Base-by-base conservation (phyloP, 2,329 filamentous ascomycete species). In the Escovopsis sp. region DNA sequence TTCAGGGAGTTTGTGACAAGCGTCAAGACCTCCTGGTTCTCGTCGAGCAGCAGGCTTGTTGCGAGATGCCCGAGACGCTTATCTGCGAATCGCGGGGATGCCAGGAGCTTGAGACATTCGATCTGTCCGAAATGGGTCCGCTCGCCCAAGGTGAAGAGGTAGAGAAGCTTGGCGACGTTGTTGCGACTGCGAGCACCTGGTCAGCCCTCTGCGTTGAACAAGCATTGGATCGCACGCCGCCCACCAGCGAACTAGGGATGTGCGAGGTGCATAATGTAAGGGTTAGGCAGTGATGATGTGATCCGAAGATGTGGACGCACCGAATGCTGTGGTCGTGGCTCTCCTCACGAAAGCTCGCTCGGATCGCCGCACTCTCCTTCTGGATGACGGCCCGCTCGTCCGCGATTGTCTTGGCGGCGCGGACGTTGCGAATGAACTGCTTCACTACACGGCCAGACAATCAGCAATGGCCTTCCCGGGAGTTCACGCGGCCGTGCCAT, bases 371-470 rank as follows among this genome's bases (percentile, higher is more conserved):
- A 65, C 91, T 98, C 69, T 98, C 91, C 66, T 98, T 98, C 58
- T 96, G 91, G 49, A 98, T 93, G 43, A 98, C 91, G 40, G 91
- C 89, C 59, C 91, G 80, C 70, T 98, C 91, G 66, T 98, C 91
- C 61, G 93, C 93, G 59, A 98, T 95, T 31, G 91, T 98, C 71
- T 98, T 98, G 46, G 91, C 87, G 47, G 91, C 89, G 61, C 91
- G 86, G 60, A 98, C 91, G 67, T 95, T 96, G 61, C 91, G 88
- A 65, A 98, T 98, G 68, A 98, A 98, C 68, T 96, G 91, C 70
- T 98, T 98, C 62, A 98, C 91, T 96, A 58, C 45, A 50, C 43
- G 16, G 39, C 30, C 38, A 24, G 24, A 37, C 31, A 39, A 35
- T 45, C 45, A 46, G 37, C 7, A 30, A 38, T 33, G 14, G 27